Base-by-base conservation (phyloP, 345 rosid species). In the Linum trigynum region DNA sequence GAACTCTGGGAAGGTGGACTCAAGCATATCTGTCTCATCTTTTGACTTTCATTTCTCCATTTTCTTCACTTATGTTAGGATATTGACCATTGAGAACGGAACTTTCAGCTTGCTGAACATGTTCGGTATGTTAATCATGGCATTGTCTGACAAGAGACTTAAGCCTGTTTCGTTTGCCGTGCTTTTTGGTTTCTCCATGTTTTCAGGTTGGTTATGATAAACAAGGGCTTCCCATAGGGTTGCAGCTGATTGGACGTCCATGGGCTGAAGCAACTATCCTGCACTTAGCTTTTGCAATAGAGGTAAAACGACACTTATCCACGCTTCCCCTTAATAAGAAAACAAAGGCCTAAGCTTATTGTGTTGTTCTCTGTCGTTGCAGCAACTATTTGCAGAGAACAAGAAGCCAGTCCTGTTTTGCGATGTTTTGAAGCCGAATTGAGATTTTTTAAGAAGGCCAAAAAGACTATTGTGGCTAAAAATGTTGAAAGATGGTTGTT, bases 251-350 rank as follows among this genome's bases (percentile, higher is more conserved):
- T 37, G 89, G 96, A 37, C 84, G 83, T 8, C 96, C 97, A 50
- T 88, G 96, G 97, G 87, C 81, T 7, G 97, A 90, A 77, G 95
- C 92, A 64, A 79, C 92, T 42, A 45, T 88, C 59, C 72, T 90
- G 61, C 84, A 75, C 62, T 76, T 90, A 65, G 92, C 95, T 67
- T 73, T 82, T 67, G 91, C 89, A 37, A 64, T 88, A 5, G 96
- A 84, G 92, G 97, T 86, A 71, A 23, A 50, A 1, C 32, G 32
- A 23, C 32, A 23, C 32, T 23, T 1, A 23, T 23, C 9, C 53
- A 48, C 9, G 2, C 50, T 43, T 60, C 38, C 51, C 14, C 38
- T 38, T 12, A 11, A 5, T 32, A 40, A 17, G 36, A 11, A 40
- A 59, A 39, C 38, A 61, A 58, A 55, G 4, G n/a, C n/a, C 58